Evolutionary conservation across 169 alveolate species (phyloP), one percentile per base, ranked within the genome.

Genomic region (Plasmodium vivax): DNA sequence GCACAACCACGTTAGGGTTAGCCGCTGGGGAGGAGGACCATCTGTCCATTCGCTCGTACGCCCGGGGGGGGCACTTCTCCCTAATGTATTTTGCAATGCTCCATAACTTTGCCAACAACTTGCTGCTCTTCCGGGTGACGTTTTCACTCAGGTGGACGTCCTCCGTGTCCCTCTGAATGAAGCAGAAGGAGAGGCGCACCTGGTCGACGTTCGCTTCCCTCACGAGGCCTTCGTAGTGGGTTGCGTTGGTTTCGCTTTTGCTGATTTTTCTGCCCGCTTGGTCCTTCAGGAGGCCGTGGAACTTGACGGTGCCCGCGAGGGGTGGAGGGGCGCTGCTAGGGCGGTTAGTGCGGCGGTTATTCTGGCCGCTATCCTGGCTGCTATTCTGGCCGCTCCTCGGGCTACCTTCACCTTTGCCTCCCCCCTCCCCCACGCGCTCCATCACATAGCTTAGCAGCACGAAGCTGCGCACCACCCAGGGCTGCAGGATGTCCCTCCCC

Each of bases 391-490:
- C 12, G 83, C 51, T 74, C 7, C 9, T n/a, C 14, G 5, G 32
- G 30, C 2, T 19, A 2, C 14, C 7, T 14, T 34, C 43, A 32
- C 30, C 45, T 23, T 10, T 7, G 56, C 12, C 3, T 27, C 3
- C 14, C 3, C 54, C 41, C 3, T 30, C 82, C 45, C 62, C 43
- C 10, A 74, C 7, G 54, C 56, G 45, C 30, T 38, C n/a, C 41
- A 75, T 27, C 23, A 85, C 32, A 36, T 85, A 85, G 58, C 75
- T 7, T 38, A 85, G 32, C 10, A 85, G 62, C n/a, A 75, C 38
- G 43, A 85, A 58, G 43, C 93, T 85, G 43, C 87, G 79, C 12
- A 85, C n/a, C 14, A 85, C 62, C 93, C 93, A 85, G 14, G 87
- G 85, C 45, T 85, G 71, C 23, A 85, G 27, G 23, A 85, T 85